A percentile compares a stretch with the other conserved stretches of the same genome.
These are phyloP conservation scores for Eimeria tenella DNA, from an alignment of 169 alveolate species.

Conservation along the genomic window DNA sequence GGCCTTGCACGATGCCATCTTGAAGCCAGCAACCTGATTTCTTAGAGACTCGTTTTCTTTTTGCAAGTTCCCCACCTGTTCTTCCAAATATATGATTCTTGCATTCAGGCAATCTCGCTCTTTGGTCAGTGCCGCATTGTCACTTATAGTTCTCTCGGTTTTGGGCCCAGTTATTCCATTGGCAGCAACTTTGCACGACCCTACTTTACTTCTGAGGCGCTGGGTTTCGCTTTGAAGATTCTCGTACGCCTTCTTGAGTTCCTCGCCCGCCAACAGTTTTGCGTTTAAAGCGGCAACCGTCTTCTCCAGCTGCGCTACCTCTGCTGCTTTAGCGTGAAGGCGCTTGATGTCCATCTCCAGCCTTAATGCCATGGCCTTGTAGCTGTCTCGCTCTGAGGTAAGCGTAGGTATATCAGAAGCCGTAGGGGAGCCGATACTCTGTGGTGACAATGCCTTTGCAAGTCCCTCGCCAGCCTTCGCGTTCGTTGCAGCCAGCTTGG, in stretches of 20 bases:
- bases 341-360: conserved; percentile 60
- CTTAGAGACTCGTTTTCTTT: not conserved
- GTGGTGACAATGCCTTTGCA: not conserved
- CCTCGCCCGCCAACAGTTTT: conserved; percentile 32
- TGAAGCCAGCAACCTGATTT: not conserved
- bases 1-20: conserved; percentile 1
- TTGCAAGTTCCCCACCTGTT: conserved; percentile 33
- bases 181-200: not conserved
- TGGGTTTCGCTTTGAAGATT: conserved; percentile 28
- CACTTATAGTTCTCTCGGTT: not conserved
- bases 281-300: conserved; percentile 29
- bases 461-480: not conserved
- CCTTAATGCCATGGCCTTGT: conserved; percentile 51
- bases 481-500: conserved; percentile 31
- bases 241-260: conserved; percentile 54
- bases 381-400: conserved; percentile 62
- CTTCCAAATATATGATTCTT: not conserved
- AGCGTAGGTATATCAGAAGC: conserved; percentile 63
- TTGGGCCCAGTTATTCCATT: not conserved
- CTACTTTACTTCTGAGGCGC: conserved; percentile 8
- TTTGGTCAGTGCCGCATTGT: not conserved
- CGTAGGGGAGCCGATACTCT: conserved; percentile 22
- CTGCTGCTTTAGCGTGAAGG: conserved; percentile 24
- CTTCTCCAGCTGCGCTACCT: conserved; percentile 57
- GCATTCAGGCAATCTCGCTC: conserved; percentile 42